Evolutionary conservation across 768 basidiomycete genomes (phyloP).

Genomic region (Mycena galopus): DNA sequence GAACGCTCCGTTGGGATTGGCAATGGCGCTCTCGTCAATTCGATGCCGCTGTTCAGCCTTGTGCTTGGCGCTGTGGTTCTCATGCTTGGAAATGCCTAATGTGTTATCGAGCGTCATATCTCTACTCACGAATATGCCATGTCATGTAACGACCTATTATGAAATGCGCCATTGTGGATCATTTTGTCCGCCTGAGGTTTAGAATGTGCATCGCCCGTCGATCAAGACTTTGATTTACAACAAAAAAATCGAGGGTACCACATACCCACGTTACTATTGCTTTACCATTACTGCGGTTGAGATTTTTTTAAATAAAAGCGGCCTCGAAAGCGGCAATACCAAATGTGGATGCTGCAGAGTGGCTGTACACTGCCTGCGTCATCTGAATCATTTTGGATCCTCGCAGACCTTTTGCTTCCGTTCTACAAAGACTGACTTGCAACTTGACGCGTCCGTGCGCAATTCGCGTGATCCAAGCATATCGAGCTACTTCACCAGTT

Average conservation of each 20-base stretch:
- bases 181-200: background rate
- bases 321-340: background rate
- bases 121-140: constrained; percentile 18
- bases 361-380: background rate
- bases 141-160: constrained; percentile 23
- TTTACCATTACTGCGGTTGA: too few relatives aligned
- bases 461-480: background rate
- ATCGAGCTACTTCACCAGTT: background rate
- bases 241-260: too few relatives aligned
- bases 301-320: too few relatives aligned
- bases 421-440: background rate
- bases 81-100: background rate
- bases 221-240: background rate
- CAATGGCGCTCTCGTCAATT: constrained; percentile 44
- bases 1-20: constrained; percentile 66
- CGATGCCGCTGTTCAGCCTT: constrained; percentile 12
- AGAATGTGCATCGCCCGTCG: background rate
- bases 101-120: background rate
- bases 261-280: too few relatives aligned
- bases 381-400: background rate
- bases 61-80: background rate
- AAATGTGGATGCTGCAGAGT: background rate
- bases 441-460: background rate
- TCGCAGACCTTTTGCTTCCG: background rate
- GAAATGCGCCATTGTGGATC: background rate